Evolutionary conservation across 306 rosid species (phyloP).

Genomic region (Senna siamea): DNA sequence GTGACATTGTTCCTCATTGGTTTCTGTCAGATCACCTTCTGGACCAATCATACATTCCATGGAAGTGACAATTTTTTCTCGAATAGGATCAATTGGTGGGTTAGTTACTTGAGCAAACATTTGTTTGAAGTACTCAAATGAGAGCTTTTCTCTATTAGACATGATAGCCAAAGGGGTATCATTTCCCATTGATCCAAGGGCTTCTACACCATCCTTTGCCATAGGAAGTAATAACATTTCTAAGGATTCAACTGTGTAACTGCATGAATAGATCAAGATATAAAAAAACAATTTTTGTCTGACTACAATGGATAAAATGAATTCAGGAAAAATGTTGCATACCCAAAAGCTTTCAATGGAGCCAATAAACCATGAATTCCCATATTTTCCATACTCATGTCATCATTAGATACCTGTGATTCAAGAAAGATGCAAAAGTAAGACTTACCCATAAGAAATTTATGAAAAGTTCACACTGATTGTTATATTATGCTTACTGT

Average conservation of each 20-base stretch:
- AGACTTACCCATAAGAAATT: constrained; percentile 6
- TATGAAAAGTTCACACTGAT: not conserved
- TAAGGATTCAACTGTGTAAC: constrained; percentile 84
- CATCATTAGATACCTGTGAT: constrained; percentile 62
- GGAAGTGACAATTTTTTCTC: constrained; percentile 96
- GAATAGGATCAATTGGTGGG: constrained; percentile 96
- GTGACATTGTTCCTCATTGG: constrained; percentile 84
- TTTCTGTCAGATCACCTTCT: constrained; percentile 94
- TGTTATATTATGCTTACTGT: constrained; percentile 57
- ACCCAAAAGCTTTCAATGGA: constrained; percentile 97
- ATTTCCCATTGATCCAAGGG: constrained; percentile 99
- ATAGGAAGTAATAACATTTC: constrained; percentile 97
- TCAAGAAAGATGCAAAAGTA: constrained; percentile 16
- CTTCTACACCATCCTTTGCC: constrained; percentile 92
- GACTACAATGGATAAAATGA: constrained; percentile 28
- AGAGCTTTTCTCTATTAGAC: constrained; percentile 87
- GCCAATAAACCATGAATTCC: constrained; percentile 80
- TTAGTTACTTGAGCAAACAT: constrained; percentile 99
- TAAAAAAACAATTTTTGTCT: constrained; percentile 21
- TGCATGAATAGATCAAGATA: constrained; percentile 45
- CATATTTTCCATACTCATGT: constrained; percentile 69
- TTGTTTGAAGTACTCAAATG: constrained; percentile 95
- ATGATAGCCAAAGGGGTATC: constrained; percentile 94
- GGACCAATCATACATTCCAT: constrained; percentile 99
- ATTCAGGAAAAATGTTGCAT: constrained; percentile 41